These are phyloP conservation scores for Mallotus repandus DNA, from an alignment of 441 rosid genomes.

Conservation along the genomic window DNA sequence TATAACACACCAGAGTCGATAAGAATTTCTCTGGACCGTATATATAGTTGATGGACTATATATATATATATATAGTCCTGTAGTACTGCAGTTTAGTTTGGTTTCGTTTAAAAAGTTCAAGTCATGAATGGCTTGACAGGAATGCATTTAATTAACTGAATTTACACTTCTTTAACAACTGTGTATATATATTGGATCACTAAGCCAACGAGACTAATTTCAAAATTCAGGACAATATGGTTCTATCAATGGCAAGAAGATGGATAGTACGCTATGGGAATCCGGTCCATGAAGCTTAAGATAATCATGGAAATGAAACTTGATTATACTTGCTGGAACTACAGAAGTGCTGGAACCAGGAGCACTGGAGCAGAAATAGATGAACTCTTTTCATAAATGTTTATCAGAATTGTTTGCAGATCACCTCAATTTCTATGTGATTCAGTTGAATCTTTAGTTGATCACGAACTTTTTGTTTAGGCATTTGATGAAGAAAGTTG, in stretches of 20 bases:
- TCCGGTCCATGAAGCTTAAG: neutral
- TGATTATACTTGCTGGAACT: neutral
- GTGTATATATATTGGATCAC: too few relatives aligned
- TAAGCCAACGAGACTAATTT: neutral
- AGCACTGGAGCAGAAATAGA: neutral
- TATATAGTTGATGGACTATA: too few relatives aligned
- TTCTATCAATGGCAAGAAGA: constrained; percentile 21
- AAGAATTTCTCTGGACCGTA: too few relatives aligned
- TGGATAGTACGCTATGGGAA: constrained; percentile 20
- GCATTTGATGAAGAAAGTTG: neutral
- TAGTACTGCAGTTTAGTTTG: too few relatives aligned
- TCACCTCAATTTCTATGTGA: neutral
- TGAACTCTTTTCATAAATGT: neutral
- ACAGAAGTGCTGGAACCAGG: neutral
- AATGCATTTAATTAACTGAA: too few relatives aligned
- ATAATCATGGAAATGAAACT: neutral
- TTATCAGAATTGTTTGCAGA: neutral
- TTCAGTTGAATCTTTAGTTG: neutral
- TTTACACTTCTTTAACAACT: too few relatives aligned
- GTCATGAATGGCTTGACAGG: too few relatives aligned
- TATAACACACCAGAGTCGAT: too few relatives aligned
- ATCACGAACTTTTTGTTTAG: neutral
- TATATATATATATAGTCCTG: too few relatives aligned
- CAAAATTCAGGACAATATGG: constrained; percentile 25
- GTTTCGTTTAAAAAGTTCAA: too few relatives aligned